Base-by-base conservation (phyloP, 2,329 filamentous ascomycete species). In the Chaetomiaceae sp. region DNA sequence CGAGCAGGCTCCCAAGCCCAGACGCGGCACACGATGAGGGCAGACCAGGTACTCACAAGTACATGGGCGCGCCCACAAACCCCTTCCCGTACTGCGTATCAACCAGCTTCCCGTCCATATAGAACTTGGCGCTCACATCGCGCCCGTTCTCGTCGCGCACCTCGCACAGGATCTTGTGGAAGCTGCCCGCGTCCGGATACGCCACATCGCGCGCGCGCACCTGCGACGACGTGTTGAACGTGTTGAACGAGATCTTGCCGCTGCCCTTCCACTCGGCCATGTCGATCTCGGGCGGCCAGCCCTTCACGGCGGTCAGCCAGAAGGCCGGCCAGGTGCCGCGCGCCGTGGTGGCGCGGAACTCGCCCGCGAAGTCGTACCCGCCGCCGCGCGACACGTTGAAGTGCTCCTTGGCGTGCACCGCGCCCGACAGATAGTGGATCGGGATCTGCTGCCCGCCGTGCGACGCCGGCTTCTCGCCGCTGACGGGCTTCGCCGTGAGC, bases 251-350 rank as follows among this genome's bases (percentile, higher is more conserved):
- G 49, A 78, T 73, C 56, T 75, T 71, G 14, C 74, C 75, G 27
- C 60, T 67, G n/a, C 76, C 76, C 57, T 79, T 80, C 76, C 76
- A 80, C 60, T 80, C 76, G 1, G 76, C 76, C 61, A 80, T 68
- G 56, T 80, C 76, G 45, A 80, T 71, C 67, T 79, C 77, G 0
- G 76, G 77, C 14, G 76, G 76, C 76, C 77, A 80, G 0, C 68
- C 66, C 36, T 74, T 58, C 0, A 74, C 74, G 0, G 67, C 74
- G 1, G 74, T 78, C 12, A 79, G 60, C 76, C 76, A 79, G 54
- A 79, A 79, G 0, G 76, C 76, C 0, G 76, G 76, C 77, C 76
- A 79, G 0, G 74, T 77, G 6, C 73, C 69, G 48, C 64, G 60
- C 1, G 58, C 58, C 2, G 65, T 66, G 8, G 68, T 62, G 6